Conservation (phyloP, 441 rosid species). For the Eutrema salsugineum region DNA sequence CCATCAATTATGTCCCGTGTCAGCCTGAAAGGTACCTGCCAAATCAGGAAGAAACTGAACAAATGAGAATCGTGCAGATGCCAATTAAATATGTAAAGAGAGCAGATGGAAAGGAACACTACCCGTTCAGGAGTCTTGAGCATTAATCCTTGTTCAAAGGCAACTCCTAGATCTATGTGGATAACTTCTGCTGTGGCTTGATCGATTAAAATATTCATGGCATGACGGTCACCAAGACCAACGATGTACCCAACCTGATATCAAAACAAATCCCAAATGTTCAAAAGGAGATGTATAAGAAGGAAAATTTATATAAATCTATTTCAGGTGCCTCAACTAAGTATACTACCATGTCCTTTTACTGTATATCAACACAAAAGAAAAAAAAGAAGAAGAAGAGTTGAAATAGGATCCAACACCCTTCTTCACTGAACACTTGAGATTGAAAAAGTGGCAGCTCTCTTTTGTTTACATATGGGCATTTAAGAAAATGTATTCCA, state of each 20-base stretch:
- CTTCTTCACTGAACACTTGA: not conserved
- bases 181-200: conserved; percentile 98
- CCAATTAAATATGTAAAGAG: conserved; percentile 8
- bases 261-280: conserved; percentile 4
- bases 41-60: conserved; percentile 9
- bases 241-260: conserved; percentile 95
- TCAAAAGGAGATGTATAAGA: not conserved
- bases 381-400: too few relatives aligned
- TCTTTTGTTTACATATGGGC: not conserved
- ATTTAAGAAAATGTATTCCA: not conserved
- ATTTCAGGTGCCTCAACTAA: not conserved
- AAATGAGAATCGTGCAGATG: conserved; percentile 6
- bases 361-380: not conserved
- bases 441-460: not conserved
- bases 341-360: not conserved
- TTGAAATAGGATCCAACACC: not conserved
- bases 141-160: conserved; percentile 99
- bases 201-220: conserved; percentile 92
- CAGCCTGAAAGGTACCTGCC: conserved; percentile 95
- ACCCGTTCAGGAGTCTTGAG: conserved; percentile 98
- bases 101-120: conserved; percentile 21
- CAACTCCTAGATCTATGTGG: conserved; percentile 99
- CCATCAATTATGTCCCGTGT: conserved; percentile 96
- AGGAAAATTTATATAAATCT: not conserved
- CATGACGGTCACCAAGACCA: conserved; percentile 98